Percentiles rank a stretch among this genome's conserved stretches.
These are phyloP conservation scores for Metarhizium rileyi DNA, from an alignment of 2,329 filamentous ascomycete species.

Conservation along the genomic window DNA sequence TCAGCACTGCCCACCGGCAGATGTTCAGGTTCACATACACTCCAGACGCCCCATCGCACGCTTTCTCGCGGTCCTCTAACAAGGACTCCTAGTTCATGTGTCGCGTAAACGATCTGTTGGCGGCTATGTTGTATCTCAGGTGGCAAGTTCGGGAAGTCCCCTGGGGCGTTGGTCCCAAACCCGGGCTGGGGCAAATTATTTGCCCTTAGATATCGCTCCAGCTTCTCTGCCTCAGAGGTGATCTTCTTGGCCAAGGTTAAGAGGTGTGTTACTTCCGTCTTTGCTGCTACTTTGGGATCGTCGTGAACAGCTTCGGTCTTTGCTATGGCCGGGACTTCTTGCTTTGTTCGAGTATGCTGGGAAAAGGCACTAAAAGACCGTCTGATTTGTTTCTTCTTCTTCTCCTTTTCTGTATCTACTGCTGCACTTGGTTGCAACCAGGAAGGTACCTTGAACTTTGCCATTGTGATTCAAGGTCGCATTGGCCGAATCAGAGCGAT, in stretches of 20 bases:
- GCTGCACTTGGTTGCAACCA: constrained; percentile 19
- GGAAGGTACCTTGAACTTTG: constrained; percentile 24
- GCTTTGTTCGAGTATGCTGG: constrained; percentile 14
- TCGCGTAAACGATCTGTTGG: constrained; percentile 37
- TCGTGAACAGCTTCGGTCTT: constrained; percentile 2
- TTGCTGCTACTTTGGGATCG: constrained; percentile 3
- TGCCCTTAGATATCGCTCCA: constrained; percentile 36
- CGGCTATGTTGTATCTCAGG: constrained; percentile 35
- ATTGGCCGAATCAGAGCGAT: too few relatives aligned
- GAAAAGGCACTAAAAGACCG: constrained; percentile 22
- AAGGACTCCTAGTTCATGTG: constrained; percentile 36
- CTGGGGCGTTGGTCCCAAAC: constrained; percentile 34
- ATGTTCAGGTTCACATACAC: constrained; percentile 26
- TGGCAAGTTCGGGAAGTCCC: constrained; percentile 38
- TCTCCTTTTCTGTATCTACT: constrained; percentile 17
- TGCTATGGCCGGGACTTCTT: constrained; percentile 2
- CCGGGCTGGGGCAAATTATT: constrained; percentile 31
- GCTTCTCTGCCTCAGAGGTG: constrained; percentile 35
- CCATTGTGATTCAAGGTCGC: constrained; percentile 15
- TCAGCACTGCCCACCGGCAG: constrained; percentile 1
- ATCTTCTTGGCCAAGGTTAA: constrained; percentile 38
- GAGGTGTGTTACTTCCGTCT: constrained; percentile 26
- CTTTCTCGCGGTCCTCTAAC: constrained; percentile 40
- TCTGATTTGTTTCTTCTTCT: constrained; percentile 26
- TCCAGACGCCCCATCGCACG: constrained; percentile 43